Evolutionary conservation across 768 basidiomycete genomes (phyloP).

Genomic region (Leucocoprinus sp.): DNA sequence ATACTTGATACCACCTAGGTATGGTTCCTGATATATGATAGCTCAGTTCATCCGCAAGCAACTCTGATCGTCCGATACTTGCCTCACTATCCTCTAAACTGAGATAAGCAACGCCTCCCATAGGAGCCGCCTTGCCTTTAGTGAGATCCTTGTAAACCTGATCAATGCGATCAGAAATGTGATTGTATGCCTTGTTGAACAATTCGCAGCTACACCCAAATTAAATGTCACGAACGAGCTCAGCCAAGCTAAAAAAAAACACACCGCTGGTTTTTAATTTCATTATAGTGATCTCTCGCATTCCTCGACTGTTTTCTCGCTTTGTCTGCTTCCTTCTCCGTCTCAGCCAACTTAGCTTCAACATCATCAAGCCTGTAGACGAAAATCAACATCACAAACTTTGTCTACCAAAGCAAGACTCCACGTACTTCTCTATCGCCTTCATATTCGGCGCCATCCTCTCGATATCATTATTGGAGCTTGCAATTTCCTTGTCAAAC

Average conservation of each 20-base stretch:
- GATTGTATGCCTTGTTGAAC: conserved; percentile 94
- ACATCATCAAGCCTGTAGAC: conserved; percentile 66
- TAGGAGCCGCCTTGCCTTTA: conserved; percentile 86
- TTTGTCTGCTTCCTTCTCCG: conserved; percentile 88
- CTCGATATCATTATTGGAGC: conserved; percentile 75
- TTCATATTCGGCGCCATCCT: conserved; percentile 96
- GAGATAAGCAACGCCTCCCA: conserved; percentile 95
- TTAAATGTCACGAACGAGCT: not conserved
- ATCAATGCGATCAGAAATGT: conserved; percentile 93
- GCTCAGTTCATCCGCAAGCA: not conserved
- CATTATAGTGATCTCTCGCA: conserved; percentile 89
- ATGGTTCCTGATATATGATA: conserved; percentile 21
- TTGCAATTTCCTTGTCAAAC: conserved; percentile 65
- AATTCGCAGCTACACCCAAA: conserved; percentile 51
- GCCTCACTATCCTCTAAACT: conserved; percentile 95
- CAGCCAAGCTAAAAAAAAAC: conserved; percentile 11
- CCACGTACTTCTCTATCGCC: conserved; percentile 74
- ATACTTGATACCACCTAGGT: conserved; percentile 74
- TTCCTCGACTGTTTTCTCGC: conserved; percentile 83
- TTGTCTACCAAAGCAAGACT: not conserved
- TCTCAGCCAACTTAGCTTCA: conserved; percentile 75
- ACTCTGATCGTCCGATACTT: conserved; percentile 14
- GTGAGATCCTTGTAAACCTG: conserved; percentile 97
- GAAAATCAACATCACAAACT: not conserved
- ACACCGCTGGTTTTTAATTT: conserved; percentile 75